Base-by-base conservation (phyloP, 2,329 filamentous ascomycete genomes). In the Colletotrichum coccodes region DNA sequence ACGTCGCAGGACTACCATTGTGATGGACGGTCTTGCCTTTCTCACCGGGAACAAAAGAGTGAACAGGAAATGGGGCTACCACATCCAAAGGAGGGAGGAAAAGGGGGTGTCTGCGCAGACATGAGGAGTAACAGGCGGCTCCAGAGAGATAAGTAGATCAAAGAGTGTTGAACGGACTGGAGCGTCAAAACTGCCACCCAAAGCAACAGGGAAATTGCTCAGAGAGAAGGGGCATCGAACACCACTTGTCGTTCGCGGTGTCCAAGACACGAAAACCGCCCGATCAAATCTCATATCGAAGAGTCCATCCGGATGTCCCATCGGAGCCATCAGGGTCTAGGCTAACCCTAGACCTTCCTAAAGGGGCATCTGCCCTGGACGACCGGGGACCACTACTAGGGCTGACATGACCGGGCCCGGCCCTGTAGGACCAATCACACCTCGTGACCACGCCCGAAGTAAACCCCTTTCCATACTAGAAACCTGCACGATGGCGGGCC, bases 1-100 rank as follows among this genome's bases (percentile, higher is more conserved):
- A 42, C 38, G 50, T 8, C 50, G 36, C 11, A 34, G 42, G 36
- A 21, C 54, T 12, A 57, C 57, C 61, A 70, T 70, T 54, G 40
- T 47, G 42, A 47, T 23, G 42, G 26, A 47, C n/a, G 5, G 56
- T 58, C 32, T 16, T 46, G 12, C 28, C 42, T 59, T 12, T 59
- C 56, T 49, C 56, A 49, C 30, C 56, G 23, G 2, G 56, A 28
- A 11, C 34, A 46, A 46, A 58, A 58, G 54, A 47, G 7, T 58
- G 54, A 58, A 58, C 54, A 44, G 38, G 30, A 14, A 38, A 58
- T 18, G 26, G 18, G 54, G 32, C 54, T 21, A 58, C 18, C 21
- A 58, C 54, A 36, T 58, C 38, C 54, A 21, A 46, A 46, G 12
- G 32, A 46, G 23, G 54, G 54, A 58, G 38, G 54, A 58, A 58